Conservation (phyloP, 1,284 basidiomycete species). For the Trichosporon asahii region DNA sequence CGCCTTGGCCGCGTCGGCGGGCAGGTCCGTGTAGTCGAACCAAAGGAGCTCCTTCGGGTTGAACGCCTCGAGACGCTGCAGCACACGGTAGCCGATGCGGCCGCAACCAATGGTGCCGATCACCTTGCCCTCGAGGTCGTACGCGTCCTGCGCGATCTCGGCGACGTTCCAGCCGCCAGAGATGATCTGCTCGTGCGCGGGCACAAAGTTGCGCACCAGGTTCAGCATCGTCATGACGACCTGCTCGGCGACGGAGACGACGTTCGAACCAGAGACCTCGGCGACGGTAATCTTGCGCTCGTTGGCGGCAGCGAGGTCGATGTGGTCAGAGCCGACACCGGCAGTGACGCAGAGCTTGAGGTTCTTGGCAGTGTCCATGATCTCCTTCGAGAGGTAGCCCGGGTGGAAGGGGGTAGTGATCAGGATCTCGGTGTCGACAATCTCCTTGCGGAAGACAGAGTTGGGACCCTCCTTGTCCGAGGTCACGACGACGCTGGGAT, state of each 20-base stretch:
- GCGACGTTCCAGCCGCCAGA: constrained; percentile 82
- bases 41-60: constrained; percentile 87
- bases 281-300: constrained; percentile 76
- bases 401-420: constrained; percentile 89
- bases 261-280: constrained; percentile 79
- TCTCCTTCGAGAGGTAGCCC: constrained; percentile 78
- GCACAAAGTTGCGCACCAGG: constrained; percentile 74
- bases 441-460: constrained; percentile 63
- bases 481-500: constrained; percentile 58
- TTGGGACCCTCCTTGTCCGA: constrained; percentile 83
- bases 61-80: constrained; percentile 83
- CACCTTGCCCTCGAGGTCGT: constrained; percentile 86
- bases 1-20: constrained; percentile 66
- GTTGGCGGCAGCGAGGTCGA: constrained; percentile 85
- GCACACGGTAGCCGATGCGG: constrained; percentile 82
- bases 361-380: constrained; percentile 77
- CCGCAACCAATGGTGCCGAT: constrained; percentile 84
- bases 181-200: constrained; percentile 67
- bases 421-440: constrained; percentile 44
- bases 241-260: constrained; percentile 81
- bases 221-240: constrained; percentile 76
- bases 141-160: constrained; percentile 72
- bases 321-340: constrained; percentile 86
- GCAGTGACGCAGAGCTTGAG: constrained; percentile 90
- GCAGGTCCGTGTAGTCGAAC: constrained; percentile 84